Conservation (phyloP, 371 early-diverging fungal species). For the Lichtheimia ornata region DNA sequence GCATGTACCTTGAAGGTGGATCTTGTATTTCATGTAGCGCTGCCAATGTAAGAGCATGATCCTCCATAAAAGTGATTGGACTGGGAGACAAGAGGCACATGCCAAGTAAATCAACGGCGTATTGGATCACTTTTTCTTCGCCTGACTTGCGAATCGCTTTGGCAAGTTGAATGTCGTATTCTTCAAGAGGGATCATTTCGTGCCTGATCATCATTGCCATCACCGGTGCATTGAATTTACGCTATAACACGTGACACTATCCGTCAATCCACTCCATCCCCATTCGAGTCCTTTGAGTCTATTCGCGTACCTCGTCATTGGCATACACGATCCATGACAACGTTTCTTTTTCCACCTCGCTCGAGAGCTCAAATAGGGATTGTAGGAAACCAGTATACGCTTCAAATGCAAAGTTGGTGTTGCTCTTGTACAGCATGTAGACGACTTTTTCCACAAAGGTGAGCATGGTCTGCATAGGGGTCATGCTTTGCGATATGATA, state of each 20-base stretch:
- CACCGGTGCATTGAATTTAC: slow-evolving; percentile 84
- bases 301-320: slow-evolving; percentile 73
- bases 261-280: neutral
- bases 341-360: slow-evolving; percentile 79
- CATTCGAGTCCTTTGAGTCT: neutral
- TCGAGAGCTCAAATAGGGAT: slow-evolving; percentile 77
- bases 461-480: slow-evolving; percentile 73
- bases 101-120: slow-evolving; percentile 71
- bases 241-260: slow-evolving; percentile 9
- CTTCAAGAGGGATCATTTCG: slow-evolving; percentile 72
- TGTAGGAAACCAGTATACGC: slow-evolving; percentile 82
- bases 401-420: slow-evolving; percentile 75
- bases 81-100: slow-evolving; percentile 64
- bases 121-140: slow-evolving; percentile 60
- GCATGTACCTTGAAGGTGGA: slow-evolving; percentile 48
- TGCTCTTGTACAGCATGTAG: slow-evolving; percentile 74
- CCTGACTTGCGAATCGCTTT: slow-evolving; percentile 67
- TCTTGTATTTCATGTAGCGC: slow-evolving; percentile 61
- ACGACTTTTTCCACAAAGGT: slow-evolving; percentile 85
- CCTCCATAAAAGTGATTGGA: slow-evolving; percentile 61
- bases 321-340: slow-evolving; percentile 87
- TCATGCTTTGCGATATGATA: slow-evolving; percentile 65
- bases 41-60: slow-evolving; percentile 74
- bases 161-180: slow-evolving; percentile 85
- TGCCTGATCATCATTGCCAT: slow-evolving; percentile 78